phyloP scores from a whole-genome alignment of 352 stramenopile genomes.

The Blastocystis sp. region DNA sequence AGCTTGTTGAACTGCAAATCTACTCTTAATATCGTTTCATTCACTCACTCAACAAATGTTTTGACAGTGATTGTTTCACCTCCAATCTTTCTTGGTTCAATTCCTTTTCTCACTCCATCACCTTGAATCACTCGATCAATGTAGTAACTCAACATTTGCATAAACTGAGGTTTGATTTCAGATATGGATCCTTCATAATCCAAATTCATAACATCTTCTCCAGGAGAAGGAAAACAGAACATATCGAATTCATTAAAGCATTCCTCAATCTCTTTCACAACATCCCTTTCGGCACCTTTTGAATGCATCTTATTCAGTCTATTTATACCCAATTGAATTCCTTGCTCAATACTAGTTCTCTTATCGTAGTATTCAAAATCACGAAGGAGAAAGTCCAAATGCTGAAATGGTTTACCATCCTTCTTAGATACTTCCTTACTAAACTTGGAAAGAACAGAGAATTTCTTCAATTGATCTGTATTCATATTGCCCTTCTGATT shows the following conservation, averaged over 20 bases:
- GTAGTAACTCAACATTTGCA: not conserved
- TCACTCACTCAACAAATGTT: not conserved
- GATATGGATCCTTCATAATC: not conserved
- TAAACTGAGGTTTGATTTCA: not conserved
- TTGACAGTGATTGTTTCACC: not conserved
- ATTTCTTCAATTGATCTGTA: not conserved
- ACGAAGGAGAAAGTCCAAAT: not conserved
- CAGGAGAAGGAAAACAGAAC: not conserved
- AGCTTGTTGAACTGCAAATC: not conserved
- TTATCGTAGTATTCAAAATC: not conserved
- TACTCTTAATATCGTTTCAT: not conserved
- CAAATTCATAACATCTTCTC: not conserved
- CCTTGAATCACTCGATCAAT: not conserved
- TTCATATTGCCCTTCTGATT: too few species aligned
- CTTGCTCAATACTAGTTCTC: not conserved
- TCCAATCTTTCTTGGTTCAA: not conserved
- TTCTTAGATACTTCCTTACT: not conserved
- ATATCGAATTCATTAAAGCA: not conserved
- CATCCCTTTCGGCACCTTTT: not conserved
- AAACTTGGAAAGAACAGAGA: not conserved
- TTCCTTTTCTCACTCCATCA: too few species aligned
- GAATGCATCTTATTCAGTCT: not conserved
- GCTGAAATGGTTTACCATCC: not conserved
- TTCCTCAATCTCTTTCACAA: not conserved
- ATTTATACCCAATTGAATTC: too few species aligned